Evolutionary conservation across 2,329 filamentous ascomycete species (phyloP).

Genomic region (Paraconiothyrium brasiliense): DNA sequence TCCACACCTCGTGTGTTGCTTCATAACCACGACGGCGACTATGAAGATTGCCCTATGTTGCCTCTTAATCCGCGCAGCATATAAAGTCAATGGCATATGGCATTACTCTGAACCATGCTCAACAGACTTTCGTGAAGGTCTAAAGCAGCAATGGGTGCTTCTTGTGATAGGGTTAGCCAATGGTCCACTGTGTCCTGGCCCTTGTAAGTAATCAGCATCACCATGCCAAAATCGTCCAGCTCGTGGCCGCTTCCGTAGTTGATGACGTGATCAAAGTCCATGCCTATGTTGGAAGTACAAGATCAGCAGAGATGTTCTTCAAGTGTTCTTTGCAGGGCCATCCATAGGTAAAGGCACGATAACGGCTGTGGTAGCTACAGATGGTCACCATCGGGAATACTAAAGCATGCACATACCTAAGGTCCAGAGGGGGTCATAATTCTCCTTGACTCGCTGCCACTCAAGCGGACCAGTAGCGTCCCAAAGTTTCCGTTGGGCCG

Average conservation of each 20-base stretch:
- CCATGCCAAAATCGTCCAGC: conserved; percentile 33
- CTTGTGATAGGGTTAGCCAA: conserved; percentile 21
- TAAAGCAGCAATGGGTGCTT: conserved; percentile 15
- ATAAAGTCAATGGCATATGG: neutral
- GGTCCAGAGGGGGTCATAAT: conserved; percentile 22
- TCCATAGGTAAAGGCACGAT: too few relatives aligned
- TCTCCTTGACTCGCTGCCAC: conserved; percentile 23
- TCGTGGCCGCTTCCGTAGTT: conserved; percentile 22
- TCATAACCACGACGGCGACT: neutral
- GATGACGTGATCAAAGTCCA: conserved; percentile 28
- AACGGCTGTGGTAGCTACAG: too few relatives aligned
- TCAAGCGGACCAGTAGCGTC: conserved; percentile 23
- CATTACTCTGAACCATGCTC: neutral
- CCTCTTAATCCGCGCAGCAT: neutral
- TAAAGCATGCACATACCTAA: neutral
- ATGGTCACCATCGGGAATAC: neutral
- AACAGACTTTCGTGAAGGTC: conserved; percentile 24
- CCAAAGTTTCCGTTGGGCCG: conserved; percentile 30
- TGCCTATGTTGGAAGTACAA: conserved; percentile 8
- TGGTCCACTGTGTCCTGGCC: conserved; percentile 28
- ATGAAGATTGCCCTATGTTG: neutral
- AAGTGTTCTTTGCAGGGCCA: too few relatives aligned
- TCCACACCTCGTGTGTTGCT: neutral
- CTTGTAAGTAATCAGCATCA: conserved; percentile 30
- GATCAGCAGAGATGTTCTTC: neutral